Evolutionary conservation across 1,284 basidiomycete genomes (phyloP).

Genomic region (Ceratobasidium sp.): DNA sequence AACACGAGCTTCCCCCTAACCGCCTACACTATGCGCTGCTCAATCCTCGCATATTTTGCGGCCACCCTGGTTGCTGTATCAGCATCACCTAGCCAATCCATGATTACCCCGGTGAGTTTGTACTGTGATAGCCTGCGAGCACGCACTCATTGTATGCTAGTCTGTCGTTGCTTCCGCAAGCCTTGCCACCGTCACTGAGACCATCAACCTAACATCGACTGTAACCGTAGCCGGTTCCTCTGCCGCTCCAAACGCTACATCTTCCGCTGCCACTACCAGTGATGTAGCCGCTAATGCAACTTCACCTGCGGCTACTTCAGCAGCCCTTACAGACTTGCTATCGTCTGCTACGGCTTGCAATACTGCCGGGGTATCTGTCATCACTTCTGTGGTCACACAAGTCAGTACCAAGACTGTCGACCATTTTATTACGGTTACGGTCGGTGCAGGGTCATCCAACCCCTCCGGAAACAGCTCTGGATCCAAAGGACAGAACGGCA

Average conservation of each 20-base stretch:
- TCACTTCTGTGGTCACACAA: conserved; percentile 38
- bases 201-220: conserved; percentile 29
- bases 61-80: conserved; percentile 17
- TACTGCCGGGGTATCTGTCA: conserved; percentile 19
- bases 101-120: background rate
- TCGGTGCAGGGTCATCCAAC: conserved; percentile 13
- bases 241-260: background rate
- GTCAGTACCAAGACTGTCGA: conserved; percentile 40
- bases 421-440: conserved; percentile 38
- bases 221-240: conserved; percentile 2
- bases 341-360: conserved; percentile 27
- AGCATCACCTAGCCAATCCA: conserved; percentile 16
- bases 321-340: background rate
- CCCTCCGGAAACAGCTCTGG: conserved; percentile 5
- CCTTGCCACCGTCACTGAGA: conserved; percentile 34
- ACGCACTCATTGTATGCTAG: background rate
- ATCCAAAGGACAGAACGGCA: conserved; percentile 28
- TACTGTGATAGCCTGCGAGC: background rate
- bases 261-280: background rate
- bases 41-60: background rate
- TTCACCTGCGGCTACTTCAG: background rate
- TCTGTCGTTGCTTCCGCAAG: conserved; percentile 19
- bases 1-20: background rate
- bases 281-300: conserved; percentile 4
- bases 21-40: conserved; percentile 2